Conservation (phyloP, 495 filamentous ascomycete genomes). For the Aspergillus bertholletiae region DNA sequence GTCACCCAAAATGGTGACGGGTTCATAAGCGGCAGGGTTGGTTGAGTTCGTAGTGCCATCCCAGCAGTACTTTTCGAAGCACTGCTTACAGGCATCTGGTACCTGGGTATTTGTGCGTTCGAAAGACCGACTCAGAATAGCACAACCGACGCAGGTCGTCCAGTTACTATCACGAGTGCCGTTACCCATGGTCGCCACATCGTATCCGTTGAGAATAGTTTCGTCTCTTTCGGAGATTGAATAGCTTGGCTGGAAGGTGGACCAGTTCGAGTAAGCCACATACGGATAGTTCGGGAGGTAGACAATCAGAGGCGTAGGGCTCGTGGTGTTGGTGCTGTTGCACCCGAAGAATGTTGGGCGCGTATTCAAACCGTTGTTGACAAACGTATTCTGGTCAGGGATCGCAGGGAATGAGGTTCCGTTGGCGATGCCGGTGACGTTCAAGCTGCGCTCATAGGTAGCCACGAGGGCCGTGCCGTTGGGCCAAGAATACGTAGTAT, state of each 20-base stretch:
- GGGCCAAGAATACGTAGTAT: conserved; percentile 74
- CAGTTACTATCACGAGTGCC: conserved; percentile 67
- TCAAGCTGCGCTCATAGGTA: conserved; percentile 72
- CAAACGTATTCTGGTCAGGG: conserved; percentile 80
- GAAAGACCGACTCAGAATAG: conserved; percentile 73
- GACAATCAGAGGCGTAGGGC: conserved; percentile 67
- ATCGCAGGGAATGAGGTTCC: conserved; percentile 80
- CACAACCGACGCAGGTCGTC: conserved; percentile 81
- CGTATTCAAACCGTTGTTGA: conserved; percentile 81
- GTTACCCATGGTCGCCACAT: conserved; percentile 79
- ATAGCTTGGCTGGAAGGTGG: conserved; percentile 66
- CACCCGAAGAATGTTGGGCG: conserved; percentile 94
- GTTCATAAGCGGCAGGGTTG: conserved; percentile 27
- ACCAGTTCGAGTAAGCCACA: conserved; percentile 64
- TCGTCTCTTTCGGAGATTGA: conserved; percentile 61
- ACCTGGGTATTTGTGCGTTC: conserved; percentile 61
- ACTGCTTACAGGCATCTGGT: conserved; percentile 64
- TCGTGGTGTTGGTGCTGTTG: conserved; percentile 57
- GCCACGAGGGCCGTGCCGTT: conserved; percentile 82
- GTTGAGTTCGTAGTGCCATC: conserved; percentile 33
- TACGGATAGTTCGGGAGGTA: conserved; percentile 92
- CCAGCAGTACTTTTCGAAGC: conserved; percentile 85
- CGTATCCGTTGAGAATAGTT: conserved; percentile 80
- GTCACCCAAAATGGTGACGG: conserved; percentile 18
- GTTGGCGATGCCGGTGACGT: conserved; percentile 58